A percentile compares a stretch with the other conserved stretches of the same genome.
phyloP scores from a whole-genome alignment of 768 basidiomycete species.

The Mycena galericulata region DNA sequence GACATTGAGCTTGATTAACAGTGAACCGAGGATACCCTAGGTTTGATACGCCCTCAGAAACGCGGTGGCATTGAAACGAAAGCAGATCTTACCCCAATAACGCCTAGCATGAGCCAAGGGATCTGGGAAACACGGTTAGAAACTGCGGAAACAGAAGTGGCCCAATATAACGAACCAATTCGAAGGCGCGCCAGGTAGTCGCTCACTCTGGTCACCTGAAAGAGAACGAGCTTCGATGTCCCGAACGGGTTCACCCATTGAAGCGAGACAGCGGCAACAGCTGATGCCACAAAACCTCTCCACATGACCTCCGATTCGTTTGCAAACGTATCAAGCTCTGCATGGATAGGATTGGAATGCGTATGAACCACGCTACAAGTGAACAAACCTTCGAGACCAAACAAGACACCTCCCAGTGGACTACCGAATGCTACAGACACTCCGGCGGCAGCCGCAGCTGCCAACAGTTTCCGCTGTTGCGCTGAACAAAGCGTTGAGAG shows the following conservation, averaged over 20 bases:
- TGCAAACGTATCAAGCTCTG: constrained; percentile 76
- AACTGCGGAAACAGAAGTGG: neutral
- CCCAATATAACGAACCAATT: constrained; percentile 60
- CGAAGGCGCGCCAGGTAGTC: constrained; percentile 80
- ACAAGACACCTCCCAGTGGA: constrained; percentile 87
- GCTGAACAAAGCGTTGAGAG: constrained; percentile 50
- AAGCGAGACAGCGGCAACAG: constrained; percentile 85
- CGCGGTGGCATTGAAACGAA: neutral
- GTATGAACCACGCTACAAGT: neutral
- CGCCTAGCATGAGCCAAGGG: constrained; percentile 75
- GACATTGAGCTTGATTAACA: constrained; percentile 76
- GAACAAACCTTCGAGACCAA: constrained; percentile 76
- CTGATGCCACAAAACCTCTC: constrained; percentile 91
- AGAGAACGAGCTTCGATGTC: constrained; percentile 85
- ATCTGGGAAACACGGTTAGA: constrained; percentile 53
- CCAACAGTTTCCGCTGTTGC: constrained; percentile 84
- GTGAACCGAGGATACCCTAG: constrained; percentile 75
- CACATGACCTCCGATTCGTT: constrained; percentile 84
- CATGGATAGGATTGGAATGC: neutral
- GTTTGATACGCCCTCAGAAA: constrained; percentile 13
- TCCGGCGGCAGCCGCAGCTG: constrained; percentile 87
- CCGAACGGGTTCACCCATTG: constrained; percentile 90
- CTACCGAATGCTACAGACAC: constrained; percentile 92
- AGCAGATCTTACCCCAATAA: constrained; percentile 63
- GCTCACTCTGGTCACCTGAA: constrained; percentile 72